Conservation (phyloP, 805 yeast genomes). For the Ascoidea asiatica region DNA sequence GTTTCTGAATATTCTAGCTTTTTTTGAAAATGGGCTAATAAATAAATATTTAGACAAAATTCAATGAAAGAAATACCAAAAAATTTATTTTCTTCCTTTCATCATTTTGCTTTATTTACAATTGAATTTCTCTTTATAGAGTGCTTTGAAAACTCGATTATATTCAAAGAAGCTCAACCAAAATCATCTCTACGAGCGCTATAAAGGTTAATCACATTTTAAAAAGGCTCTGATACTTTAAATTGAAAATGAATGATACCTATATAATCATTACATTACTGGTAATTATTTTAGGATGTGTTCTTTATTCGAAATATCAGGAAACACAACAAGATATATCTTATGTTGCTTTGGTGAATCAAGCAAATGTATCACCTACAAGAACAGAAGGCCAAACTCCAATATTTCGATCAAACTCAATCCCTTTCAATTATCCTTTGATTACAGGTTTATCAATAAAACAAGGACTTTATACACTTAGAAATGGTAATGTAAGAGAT, state of each 20-base stretch:
- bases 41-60: no score
- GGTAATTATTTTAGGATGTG: background rate
- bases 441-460: constrained; percentile 44
- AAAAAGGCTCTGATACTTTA: no score
- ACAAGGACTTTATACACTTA: constrained; percentile 28
- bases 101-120: no score
- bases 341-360: constrained; percentile 18
- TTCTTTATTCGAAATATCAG: constrained; percentile 8
- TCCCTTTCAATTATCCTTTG: constrained; percentile 45
- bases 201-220: no score
- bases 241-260: background rate
- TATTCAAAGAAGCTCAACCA: constrained; percentile 40
- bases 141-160: constrained; percentile 30
- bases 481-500: constrained; percentile 52
- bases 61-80: no score
- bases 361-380: constrained; percentile 41
- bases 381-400: constrained; percentile 47
- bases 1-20: no score
- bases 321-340: constrained; percentile 9
- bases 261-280: constrained; percentile 4
- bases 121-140: no score
- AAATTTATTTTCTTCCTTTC: no score
- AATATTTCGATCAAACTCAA: constrained; percentile 44
- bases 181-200: constrained; percentile 25
- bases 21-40: no score